phyloP scores from a whole-genome alignment of 2,329 filamentous ascomycete species.

The Xylaria sp. region DNA sequence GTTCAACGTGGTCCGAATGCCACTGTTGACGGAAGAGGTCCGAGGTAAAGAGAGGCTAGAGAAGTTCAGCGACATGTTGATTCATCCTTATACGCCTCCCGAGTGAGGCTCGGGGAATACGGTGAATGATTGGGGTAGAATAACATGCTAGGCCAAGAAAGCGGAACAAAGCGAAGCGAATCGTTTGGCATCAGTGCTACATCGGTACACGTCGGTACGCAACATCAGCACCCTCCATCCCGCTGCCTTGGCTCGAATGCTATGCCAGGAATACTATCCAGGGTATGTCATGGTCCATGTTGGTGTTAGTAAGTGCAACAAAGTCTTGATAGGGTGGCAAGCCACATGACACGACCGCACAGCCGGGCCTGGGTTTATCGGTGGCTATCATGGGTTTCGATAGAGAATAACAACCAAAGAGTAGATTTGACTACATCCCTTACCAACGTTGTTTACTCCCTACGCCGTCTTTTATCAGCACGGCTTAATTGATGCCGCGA shows the following conservation, averaged over 20 bases:
- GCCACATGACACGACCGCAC: background rate
- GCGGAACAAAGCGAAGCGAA: background rate
- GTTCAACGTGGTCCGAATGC: constrained; percentile 99
- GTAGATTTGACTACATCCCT: constrained; percentile 6
- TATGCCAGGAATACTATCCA: background rate
- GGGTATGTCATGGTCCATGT: background rate
- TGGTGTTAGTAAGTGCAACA: background rate
- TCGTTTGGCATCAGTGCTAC: background rate
- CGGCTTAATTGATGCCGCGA: background rate
- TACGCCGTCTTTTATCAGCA: background rate
- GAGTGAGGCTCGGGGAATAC: constrained; percentile 42
- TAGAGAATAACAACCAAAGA: constrained; percentile 17
- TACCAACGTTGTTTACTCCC: too few species aligned
- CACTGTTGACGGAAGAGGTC: constrained; percentile 92
- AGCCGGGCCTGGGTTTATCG: background rate
- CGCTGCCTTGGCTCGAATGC: background rate
- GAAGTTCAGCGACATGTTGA: constrained; percentile 87
- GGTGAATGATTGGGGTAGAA: background rate
- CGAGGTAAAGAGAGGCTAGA: constrained; percentile 93
- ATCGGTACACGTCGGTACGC: background rate
- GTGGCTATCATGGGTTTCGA: background rate
- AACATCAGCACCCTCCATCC: background rate
- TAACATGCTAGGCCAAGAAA: background rate
- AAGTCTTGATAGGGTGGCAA: background rate
- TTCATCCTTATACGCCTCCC: constrained; percentile 78